Conservation (phyloP, 441 rosid genomes). For the Erodium trifolium region DNA sequence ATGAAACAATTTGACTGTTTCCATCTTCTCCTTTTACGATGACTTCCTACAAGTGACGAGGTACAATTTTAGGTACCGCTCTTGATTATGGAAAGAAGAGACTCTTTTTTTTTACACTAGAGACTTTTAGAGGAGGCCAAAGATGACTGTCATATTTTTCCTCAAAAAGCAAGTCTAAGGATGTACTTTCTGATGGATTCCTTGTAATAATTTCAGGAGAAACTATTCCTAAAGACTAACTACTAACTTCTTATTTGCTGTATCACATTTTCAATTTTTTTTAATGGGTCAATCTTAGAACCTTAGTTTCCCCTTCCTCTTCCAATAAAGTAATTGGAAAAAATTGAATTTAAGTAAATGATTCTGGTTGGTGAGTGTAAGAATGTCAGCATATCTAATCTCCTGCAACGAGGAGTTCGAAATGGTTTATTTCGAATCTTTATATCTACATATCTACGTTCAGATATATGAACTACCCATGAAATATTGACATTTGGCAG, state of each 20-base stretch:
- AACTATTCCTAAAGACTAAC: neutral
- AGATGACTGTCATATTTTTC: neutral
- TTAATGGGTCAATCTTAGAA: neutral
- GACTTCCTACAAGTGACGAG: too few relatives aligned
- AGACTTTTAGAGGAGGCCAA: neutral
- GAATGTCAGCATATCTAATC: too few relatives aligned
- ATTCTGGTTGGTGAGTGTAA: neutral
- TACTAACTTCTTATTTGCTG: neutral
- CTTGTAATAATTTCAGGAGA: constrained; percentile 6
- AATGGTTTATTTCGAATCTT: too few relatives aligned
- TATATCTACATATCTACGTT: too few relatives aligned
- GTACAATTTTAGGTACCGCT: neutral
- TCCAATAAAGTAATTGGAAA: neutral
- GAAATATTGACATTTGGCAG: too few relatives aligned
- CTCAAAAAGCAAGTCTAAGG: neutral
- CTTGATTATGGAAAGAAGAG: neutral
- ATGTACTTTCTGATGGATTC: neutral
- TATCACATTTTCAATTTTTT: neutral
- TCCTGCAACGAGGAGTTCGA: too few relatives aligned
- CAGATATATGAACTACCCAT: too few relatives aligned
- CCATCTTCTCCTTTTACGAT: too few relatives aligned
- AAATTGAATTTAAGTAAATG: neutral
- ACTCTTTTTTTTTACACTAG: neutral
- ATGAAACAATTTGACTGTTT: too few relatives aligned
- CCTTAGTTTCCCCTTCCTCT: neutral